These are phyloP conservation scores for Prosopis cineraria DNA, from an alignment of 306 rosid genomes.

Conservation along the genomic window DNA sequence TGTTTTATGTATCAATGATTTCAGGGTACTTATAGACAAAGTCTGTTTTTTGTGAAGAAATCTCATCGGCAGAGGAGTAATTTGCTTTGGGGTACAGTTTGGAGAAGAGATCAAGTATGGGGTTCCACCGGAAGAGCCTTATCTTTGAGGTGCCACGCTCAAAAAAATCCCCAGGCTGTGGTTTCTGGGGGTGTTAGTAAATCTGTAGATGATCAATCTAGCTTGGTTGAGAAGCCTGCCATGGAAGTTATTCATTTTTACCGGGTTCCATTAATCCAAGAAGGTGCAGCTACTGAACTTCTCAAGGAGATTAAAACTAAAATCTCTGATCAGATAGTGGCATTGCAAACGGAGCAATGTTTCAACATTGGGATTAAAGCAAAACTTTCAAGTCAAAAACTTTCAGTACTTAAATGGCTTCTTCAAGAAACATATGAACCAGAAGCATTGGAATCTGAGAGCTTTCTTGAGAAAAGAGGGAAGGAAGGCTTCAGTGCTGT, in stretches of 20 bases:
- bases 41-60: constrained; percentile 36
- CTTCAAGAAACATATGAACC: constrained; percentile 91
- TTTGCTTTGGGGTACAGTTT: constrained; percentile 46
- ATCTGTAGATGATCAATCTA: constrained; percentile 47
- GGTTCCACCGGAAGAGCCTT: constrained; percentile 37
- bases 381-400: constrained; percentile 50
- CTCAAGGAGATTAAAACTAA: constrained; percentile 67
- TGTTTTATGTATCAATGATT: neutral
- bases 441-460: constrained; percentile 69
- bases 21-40: constrained; percentile 47
- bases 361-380: constrained; percentile 68
- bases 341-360: constrained; percentile 75
- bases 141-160: constrained; percentile 57
- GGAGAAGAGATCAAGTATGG: constrained; percentile 10
- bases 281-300: constrained; percentile 71
- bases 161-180: constrained; percentile 52
- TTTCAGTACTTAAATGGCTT: constrained; percentile 74
- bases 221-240: constrained; percentile 53
- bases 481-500: constrained; percentile 61
- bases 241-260: constrained; percentile 62
- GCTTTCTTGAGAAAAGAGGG: constrained; percentile 77
- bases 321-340: constrained; percentile 71
- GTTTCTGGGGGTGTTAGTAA: constrained; percentile 52
- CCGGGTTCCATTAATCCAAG: constrained; percentile 72
- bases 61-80: constrained; percentile 34